Base-by-base conservation (phyloP, 352 stramenopile genomes). In the Globisporangium cylindrosporum region DNA sequence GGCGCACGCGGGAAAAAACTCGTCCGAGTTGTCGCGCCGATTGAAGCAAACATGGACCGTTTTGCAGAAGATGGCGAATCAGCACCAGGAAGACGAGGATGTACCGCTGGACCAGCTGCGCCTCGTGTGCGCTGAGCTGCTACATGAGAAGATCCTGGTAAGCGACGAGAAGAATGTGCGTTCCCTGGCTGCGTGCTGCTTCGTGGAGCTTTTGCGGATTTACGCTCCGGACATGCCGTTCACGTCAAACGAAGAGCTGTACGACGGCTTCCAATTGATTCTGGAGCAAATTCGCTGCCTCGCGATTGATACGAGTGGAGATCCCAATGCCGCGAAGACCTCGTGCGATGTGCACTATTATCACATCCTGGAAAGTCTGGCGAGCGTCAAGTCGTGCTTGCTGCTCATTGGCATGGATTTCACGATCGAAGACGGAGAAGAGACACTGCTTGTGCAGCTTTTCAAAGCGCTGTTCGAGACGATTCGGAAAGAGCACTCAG, bases 311-410 rank as follows among this genome's bases (percentile, higher is more conserved):
- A 68, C 56, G 1, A 46, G 18, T 15, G 65, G 22, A 1, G 48
- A 59, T 18, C 25, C 41, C 5, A 48, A 59, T 29, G 46, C 22
- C 4, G 67, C 59, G 0, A 82, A 66, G 6, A 79, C 73, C 1
- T 76, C 75, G 12, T 82, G 69, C 4, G 67, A 78, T 55, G 41
- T 81, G 32, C 81, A 84, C 34, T 67, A 74, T 59, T 69, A 84
- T 24, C 73, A 92, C 38, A 68, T 96, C 5, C 65, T 96, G 7
- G 89, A 96, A 63, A 92, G 76, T 25, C 61, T 96, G 1, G 80
- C 86, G 1, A 82, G 62, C 0, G 67, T 75, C 48, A 92, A 89
- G 72, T 83, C 82, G 4, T 90, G 79, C 57, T 46, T 87, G 25
- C 68, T 89, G 2, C 69, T 90, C 10, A 64, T 92, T 29, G 76